A percentile compares a stretch with the other conserved stretches of the same genome.
Conservation (phyloP, 108 stramenopile genomes). For the Seminavis robusta region DNA sequence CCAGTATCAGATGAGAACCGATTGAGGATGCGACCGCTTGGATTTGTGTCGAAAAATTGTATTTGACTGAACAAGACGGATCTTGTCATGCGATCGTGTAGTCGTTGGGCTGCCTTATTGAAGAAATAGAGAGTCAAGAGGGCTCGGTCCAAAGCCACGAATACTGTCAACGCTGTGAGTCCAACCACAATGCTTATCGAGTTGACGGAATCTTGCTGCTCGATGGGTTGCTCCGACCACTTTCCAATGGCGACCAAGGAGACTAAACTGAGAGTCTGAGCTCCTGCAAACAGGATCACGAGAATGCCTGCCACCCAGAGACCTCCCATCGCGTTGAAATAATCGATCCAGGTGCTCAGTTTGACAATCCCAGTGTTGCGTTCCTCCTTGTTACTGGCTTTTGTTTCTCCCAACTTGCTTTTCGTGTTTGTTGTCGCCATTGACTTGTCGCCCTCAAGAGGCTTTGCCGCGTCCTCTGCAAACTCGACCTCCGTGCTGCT, state of each 20-base stretch:
- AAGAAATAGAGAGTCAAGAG: slow-evolving; percentile 38
- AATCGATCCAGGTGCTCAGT: slow-evolving; percentile 61
- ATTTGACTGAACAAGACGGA: slow-evolving; percentile 72
- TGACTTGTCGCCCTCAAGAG: slow-evolving; percentile 17
- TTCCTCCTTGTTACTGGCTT: slow-evolving; percentile 14
- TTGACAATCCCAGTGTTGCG: slow-evolving; percentile 59
- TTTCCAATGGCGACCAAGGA: slow-evolving; percentile 47
- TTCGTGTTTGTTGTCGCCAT: background rate
- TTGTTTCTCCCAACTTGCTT: too few species aligned
- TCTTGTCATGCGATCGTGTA: slow-evolving; percentile 73
- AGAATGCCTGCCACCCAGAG: slow-evolving; percentile 34
- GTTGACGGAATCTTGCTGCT: slow-evolving; percentile 31
- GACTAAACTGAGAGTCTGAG: slow-evolving; percentile 47
- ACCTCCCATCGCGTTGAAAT: slow-evolving; percentile 62
- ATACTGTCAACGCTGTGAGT: slow-evolving; percentile 29
- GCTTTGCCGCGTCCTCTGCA: background rate
- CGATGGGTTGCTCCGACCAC: slow-evolving; percentile 47
- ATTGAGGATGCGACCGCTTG: slow-evolving; percentile 81
- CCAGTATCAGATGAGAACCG: slow-evolving; percentile 72
- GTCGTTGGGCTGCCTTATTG: slow-evolving; percentile 51
- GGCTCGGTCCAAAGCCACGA: slow-evolving; percentile 39
- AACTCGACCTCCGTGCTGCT: background rate
- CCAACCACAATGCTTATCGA: slow-evolving; percentile 44
- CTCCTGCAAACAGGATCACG: slow-evolving; percentile 43
- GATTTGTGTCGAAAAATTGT: slow-evolving; percentile 84